Percentiles rank a stretch among this genome's conserved stretches.
Conservation (phyloP, 1,139 yeast genomes). For the Pichia norvegensis region DNA sequence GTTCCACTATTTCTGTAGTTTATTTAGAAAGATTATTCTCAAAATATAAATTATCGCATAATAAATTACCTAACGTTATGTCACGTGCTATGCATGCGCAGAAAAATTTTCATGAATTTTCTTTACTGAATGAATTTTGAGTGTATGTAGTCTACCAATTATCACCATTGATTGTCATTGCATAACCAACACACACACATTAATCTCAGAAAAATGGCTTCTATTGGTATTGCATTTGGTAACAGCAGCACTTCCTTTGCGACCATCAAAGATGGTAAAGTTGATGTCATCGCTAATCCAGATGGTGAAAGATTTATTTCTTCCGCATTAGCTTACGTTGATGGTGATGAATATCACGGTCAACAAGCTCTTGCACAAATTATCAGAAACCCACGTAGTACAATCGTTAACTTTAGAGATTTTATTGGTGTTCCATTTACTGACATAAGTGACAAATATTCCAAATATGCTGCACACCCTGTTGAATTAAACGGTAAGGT, state of each 20-base stretch:
- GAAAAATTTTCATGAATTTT: neutral
- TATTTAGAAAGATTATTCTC: no score
- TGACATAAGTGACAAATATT: constrained; percentile 57
- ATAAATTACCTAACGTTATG: no score
- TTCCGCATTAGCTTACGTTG: constrained; percentile 84
- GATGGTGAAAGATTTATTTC: constrained; percentile 99
- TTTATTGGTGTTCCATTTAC: constrained; percentile 70
- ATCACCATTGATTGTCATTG: neutral
- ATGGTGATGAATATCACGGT: constrained; percentile 94
- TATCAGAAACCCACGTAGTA: constrained; percentile 81
- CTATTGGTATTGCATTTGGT: constrained; percentile 94
- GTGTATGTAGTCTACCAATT: no score
- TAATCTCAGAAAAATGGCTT: constrained; percentile 33
- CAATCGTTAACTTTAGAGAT: constrained; percentile 90
- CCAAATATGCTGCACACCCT: constrained; percentile 66
- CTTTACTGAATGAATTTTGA: no score
- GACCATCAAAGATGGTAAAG: constrained; percentile 84
- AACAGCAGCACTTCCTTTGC: constrained; percentile 95
- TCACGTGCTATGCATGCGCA: neutral
- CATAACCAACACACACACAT: neutral
- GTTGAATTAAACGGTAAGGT: constrained; percentile 61
- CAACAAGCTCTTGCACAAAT: constrained; percentile 91
- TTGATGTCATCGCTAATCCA: constrained; percentile 96
- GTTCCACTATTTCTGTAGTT: no score
- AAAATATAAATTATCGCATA: no score